phyloP scores from a whole-genome alignment of 2,329 filamentous ascomycete genomes.

The Diplodia corticola region DNA sequence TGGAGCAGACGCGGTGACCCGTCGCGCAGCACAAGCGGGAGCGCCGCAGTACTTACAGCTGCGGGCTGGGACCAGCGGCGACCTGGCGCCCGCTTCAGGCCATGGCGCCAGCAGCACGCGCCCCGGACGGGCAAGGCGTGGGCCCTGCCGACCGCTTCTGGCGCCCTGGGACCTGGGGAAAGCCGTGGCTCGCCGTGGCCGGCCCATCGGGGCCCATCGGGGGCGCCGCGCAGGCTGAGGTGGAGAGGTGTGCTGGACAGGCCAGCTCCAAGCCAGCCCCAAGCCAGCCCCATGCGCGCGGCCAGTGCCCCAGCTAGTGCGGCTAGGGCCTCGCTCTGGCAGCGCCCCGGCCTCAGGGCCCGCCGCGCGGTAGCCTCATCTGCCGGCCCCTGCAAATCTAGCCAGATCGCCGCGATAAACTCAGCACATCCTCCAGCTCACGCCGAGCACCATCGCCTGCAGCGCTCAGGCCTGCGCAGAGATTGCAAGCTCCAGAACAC shows the following conservation, averaged over 20 bases:
- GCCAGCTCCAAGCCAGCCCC: too few species aligned
- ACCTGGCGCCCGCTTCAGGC: background rate
- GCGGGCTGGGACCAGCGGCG: background rate
- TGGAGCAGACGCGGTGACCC: conserved; percentile 4
- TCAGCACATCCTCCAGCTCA: background rate
- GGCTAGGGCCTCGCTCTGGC: too few species aligned
- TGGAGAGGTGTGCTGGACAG: too few species aligned
- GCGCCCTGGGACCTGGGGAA: background rate
- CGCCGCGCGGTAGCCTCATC: background rate
- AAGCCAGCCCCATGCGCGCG: background rate
- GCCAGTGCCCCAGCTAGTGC: background rate
- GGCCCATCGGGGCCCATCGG: conserved; percentile 3
- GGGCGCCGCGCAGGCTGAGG: background rate
- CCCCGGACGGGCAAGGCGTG: too few species aligned
- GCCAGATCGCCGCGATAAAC: conserved; percentile 11
- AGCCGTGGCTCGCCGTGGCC: background rate
- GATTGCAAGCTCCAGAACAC: background rate
- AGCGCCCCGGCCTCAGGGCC: background rate
- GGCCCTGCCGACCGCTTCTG: background rate
- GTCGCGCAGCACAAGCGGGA: conserved; percentile 5
- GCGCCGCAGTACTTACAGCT: background rate
- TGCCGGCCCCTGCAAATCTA: background rate
- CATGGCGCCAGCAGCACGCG: background rate
- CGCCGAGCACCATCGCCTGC: background rate
- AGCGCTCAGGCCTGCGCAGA: conserved; percentile 1